Evolutionary conservation across 2,329 filamentous ascomycete genomes (phyloP), one percentile per base, ranked within the genome.

Genomic region (Elsinoe fawcettii): DNA sequence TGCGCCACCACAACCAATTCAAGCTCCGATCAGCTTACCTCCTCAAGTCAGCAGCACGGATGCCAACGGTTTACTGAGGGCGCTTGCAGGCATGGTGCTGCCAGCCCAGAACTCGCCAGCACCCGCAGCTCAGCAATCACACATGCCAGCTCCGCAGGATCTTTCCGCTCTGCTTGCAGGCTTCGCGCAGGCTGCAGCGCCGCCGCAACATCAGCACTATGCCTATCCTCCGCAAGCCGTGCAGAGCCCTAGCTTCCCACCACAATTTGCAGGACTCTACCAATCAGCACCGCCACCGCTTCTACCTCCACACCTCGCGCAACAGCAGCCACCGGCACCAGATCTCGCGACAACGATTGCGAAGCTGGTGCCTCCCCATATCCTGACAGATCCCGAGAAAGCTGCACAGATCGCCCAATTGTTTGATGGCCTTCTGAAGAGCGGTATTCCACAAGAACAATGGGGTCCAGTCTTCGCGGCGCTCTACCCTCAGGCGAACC

Each of bases 391-490:
- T 46, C 64, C 63, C 16, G 71, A 63, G 60, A 82, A 80, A 61
- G 75, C 87, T 58, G 83, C 88, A 63, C 80, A 87, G 68, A 87
- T 90, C 67, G 76, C 91, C 57, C 76, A 86, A 69, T 73, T 93
- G 61, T 81, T 95, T 65, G 87, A 90, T 71, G 79, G 87, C 9
- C 78, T 95, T 57, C 80, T 85, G 59, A 83, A 86, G 32, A 86
- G 89, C 70, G 88, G 88, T 49, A 77, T 93, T 23, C 81, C 87
- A 2, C 79, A 87, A 70, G 89, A 93, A 60, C 86, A 91, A 71
- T 90, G 89, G 73, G 83, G 71, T 5, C 76, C 78, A 2, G 76
- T 80, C n/a, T 66, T 82, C 32, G 72, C 77, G 63, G 74, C 80
- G 54, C 73, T 81, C 43, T 63, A 67, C 55, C 65, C 66, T n/a